Base-by-base conservation (phyloP, 306 rosid species). In the Acacia acuminata region DNA sequence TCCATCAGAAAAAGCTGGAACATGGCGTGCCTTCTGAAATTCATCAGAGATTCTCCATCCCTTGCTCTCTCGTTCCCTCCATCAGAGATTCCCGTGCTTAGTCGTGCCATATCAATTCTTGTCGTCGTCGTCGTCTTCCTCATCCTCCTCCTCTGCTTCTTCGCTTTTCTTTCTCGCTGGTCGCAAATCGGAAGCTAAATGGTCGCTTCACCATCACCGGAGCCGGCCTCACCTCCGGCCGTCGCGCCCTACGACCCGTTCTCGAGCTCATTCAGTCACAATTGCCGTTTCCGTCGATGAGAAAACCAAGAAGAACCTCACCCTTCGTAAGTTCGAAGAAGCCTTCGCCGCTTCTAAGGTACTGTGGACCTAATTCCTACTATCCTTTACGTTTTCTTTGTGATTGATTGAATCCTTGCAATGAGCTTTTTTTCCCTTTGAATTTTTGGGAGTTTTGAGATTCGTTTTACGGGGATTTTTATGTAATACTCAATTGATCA, bases 301-400 rank as follows among this genome's bases (percentile, higher is more conserved):
- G 82, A 89, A 90, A 86, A 71, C 85, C 68, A 85, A 80, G 83
- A 92, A 86, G 86, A 92, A 84, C 36, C 94, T 89, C 88, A 87
- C 80, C 47, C 94, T 94, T n/a, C 76, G 86, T 25, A 96, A 96
- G 58, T 96, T 98, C 5, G 90, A 94, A 80, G 93, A 92, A 84
- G 98, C 97, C 73, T 94, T 96, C 89, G 82, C 92, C 75, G 94
- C 91, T 8, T n/a, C n/a, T 76, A 91, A 94, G 94, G 98, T 94
- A 76, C 51, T n/a, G 6, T 83, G 13, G 9, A 40, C 71, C 47
- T 22, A 25, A 11, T 77, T 50, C 2, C 16, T 69, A 16, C 16
- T 30, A 16, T 48, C 43, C 14, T 32, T 3, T 8, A 7, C 27
- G 16, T 38, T 8, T n/a, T 60, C 16, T 25, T 20, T 12, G n/a